A percentile compares a stretch with the other conserved stretches of the same genome.
These are phyloP conservation scores for Leersia perrieri DNA, from an alignment of 176 grass and related monocot genomes.

Conservation along the genomic window DNA sequence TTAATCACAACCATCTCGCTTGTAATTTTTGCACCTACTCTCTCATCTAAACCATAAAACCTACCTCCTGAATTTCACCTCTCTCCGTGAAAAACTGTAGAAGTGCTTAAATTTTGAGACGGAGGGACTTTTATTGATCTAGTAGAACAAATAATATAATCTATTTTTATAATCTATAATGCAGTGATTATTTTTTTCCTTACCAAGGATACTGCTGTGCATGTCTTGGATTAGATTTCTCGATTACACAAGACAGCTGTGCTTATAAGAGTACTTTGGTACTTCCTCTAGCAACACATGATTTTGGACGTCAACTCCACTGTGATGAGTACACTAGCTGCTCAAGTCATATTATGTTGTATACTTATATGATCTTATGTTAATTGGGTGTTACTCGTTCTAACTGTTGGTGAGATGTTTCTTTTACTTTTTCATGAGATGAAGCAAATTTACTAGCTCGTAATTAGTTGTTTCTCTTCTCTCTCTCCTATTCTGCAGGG, in stretches of 20 bases:
- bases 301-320: not conserved
- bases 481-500: slow-evolving; percentile 44
- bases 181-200: not conserved
- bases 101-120: too few species aligned
- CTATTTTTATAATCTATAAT: slow-evolving; percentile 2
- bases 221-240: not conserved
- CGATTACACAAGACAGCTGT: not conserved
- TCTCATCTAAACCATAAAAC: too few species aligned
- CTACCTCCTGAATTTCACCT: too few species aligned
- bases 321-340: not conserved
- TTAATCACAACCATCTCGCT: too few species aligned
- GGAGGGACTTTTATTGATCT: not conserved
- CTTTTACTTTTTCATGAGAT: slow-evolving; percentile 20
- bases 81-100: too few species aligned
- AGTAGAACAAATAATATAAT: not conserved
- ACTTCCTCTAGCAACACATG: not conserved
- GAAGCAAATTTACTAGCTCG: slow-evolving; percentile 20
- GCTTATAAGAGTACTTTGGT: not conserved
- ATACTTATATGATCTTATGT: not conserved
- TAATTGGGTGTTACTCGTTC: not conserved
- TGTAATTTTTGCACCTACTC: too few species aligned
- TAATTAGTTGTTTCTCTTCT: slow-evolving; percentile 14
- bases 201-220: not conserved
- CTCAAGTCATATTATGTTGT: not conserved
- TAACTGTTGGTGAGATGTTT: not conserved